Evolutionary conservation across 2,329 filamentous ascomycete genomes (phyloP).

Genomic region (Cryphonectria carpinicola): DNA sequence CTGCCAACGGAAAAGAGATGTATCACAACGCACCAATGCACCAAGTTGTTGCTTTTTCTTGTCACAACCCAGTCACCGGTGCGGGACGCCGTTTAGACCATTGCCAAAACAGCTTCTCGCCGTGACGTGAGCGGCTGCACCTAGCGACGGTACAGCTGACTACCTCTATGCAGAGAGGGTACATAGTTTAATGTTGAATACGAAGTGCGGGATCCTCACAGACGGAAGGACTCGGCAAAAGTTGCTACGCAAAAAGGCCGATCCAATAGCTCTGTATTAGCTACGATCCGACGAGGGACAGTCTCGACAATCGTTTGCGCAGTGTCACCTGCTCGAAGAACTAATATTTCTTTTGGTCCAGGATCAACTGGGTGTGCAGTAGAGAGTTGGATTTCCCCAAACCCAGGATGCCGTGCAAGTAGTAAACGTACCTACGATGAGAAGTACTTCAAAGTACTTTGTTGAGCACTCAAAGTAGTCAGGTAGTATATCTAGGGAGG

Average conservation of each 20-base stretch:
- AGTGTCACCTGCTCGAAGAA: neutral
- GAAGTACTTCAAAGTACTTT: too few relatives aligned
- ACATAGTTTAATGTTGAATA: neutral
- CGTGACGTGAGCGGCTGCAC: slow-evolving; percentile 5
- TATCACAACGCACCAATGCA: neutral
- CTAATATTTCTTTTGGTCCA: neutral
- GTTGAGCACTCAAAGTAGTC: neutral
- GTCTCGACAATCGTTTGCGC: neutral
- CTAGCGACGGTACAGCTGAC: slow-evolving; percentile 1
- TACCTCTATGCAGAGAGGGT: neutral
- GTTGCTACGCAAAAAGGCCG: neutral
- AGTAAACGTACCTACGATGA: neutral
- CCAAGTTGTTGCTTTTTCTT: neutral
- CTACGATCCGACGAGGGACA: neutral
- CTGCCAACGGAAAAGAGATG: neutral
- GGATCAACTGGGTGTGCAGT: neutral
- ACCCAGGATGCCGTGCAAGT: neutral
- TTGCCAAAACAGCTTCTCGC: neutral
- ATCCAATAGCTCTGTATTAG: neutral
- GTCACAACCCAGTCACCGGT: neutral
- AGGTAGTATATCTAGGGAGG: neutral
- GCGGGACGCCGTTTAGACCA: neutral
- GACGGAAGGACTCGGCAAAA: neutral
- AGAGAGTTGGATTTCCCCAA: neutral
- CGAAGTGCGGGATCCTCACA: neutral